These are phyloP conservation scores for Hemileccinum impolitum DNA, from an alignment of 768 basidiomycete genomes.

Conservation along the genomic window DNA sequence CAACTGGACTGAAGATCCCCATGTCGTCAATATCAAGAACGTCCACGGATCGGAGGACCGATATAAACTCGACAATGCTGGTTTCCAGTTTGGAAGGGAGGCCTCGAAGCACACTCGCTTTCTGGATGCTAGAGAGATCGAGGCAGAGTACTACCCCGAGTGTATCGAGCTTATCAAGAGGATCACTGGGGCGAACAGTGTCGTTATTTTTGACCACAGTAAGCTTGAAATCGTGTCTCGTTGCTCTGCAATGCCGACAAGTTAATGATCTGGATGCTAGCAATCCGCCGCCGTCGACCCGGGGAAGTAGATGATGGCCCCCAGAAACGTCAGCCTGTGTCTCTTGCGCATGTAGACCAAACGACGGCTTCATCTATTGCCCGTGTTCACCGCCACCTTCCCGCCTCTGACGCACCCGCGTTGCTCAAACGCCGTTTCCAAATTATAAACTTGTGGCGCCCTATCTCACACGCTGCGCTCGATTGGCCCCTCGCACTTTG, in stretches of 20 bases:
- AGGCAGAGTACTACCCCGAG: constrained; percentile 39
- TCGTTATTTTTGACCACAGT: constrained; percentile 44
- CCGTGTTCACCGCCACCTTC: constrained; percentile 43
- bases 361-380: constrained; percentile 37
- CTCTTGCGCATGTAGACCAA: constrained; percentile 45
- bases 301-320: constrained; percentile 35
- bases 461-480: constrained; percentile 37
- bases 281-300: constrained; percentile 41
- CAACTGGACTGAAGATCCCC: constrained; percentile 22
- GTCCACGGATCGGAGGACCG: constrained; percentile 32
- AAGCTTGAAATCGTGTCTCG: constrained; percentile 10
- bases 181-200: constrained; percentile 36
- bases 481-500: constrained; percentile 50
- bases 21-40: constrained; percentile 27
- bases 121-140: constrained; percentile 33
- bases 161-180: constrained; percentile 36
- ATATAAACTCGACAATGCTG: too few species aligned
- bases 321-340: constrained; percentile 42
- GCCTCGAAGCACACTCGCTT: constrained; percentile 30
- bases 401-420: constrained; percentile 35
- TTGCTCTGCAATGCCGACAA: not conserved
- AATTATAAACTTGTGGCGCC: constrained; percentile 51
- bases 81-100: constrained; percentile 26
- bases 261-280: constrained; percentile 27
- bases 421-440: constrained; percentile 46